These are phyloP conservation scores for Aspergillus ruber DNA, from an alignment of 2,329 filamentous ascomycete genomes.

Conservation along the genomic window DNA sequence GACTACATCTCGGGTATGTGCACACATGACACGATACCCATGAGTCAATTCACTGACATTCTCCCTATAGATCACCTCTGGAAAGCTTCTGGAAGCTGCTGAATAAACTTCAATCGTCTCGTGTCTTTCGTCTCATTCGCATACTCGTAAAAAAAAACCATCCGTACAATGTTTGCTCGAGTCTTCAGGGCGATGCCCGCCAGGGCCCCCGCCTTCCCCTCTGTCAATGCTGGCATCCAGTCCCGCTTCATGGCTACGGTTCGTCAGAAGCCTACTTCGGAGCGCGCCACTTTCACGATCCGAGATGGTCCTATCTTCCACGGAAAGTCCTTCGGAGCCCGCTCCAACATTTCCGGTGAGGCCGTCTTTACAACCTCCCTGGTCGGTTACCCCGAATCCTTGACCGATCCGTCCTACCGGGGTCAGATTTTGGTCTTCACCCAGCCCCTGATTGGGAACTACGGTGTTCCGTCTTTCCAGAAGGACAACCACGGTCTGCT, in stretches of 20 bases:
- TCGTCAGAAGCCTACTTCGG: conserved; percentile 62
- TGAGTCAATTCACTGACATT: conserved; percentile 13
- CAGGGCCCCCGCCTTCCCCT: conserved; percentile 41
- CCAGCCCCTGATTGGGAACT: conserved; percentile 96
- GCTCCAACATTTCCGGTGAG: conserved; percentile 93
- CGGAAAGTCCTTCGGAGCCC: conserved; percentile 93
- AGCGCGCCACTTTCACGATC: conserved; percentile 90
- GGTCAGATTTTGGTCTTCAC: conserved; percentile 96
- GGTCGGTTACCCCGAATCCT: conserved; percentile 91
- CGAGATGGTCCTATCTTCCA: conserved; percentile 93
- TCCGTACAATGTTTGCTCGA: conserved; percentile 49
- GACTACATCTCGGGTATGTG: conserved; percentile 59
- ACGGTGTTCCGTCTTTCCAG: conserved; percentile 81
- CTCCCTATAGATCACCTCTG: conserved; percentile 54
- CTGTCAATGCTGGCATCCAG: conserved; percentile 30
- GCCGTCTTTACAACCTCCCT: conserved; percentile 98
- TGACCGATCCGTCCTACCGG: conserved; percentile 64
- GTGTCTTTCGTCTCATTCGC: conserved; percentile 9
- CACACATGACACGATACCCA: background rate
- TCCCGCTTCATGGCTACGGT: conserved; percentile 57
- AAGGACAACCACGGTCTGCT: conserved; percentile 85
- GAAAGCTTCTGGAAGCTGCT: conserved; percentile 59
- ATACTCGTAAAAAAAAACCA: conserved; percentile 7
- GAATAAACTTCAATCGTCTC: conserved; percentile 14
- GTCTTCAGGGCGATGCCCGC: conserved; percentile 47